Conservation (phyloP, 2,329 filamentous ascomycete species). For the Calonectria crousiana region DNA sequence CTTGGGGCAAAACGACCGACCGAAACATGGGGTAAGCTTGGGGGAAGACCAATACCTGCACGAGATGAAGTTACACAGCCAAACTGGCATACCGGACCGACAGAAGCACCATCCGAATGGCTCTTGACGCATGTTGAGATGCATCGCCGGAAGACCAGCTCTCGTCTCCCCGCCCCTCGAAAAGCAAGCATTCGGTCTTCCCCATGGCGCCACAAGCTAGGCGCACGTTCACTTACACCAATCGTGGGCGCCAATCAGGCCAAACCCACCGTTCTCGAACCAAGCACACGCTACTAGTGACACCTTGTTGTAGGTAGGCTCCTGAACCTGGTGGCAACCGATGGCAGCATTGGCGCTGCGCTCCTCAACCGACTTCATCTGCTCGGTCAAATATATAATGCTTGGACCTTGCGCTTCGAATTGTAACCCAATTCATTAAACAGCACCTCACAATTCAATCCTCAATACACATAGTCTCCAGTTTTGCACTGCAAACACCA, state of each 20-base stretch:
- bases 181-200: background rate
- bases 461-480: background rate
- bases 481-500: background rate
- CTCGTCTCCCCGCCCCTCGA: background rate
- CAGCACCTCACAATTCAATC: background rate
- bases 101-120: background rate
- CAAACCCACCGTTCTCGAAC: constrained; percentile 2
- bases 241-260: constrained; percentile 3
- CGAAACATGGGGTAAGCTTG: constrained; percentile 5
- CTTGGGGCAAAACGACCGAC: background rate
- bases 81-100: constrained; percentile 16
- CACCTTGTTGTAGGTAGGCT: background rate
- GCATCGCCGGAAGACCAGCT: background rate
- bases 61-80: background rate
- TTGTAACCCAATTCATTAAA: background rate
- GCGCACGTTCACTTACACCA: constrained; percentile 7
- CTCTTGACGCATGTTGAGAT: background rate
- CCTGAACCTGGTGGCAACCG: background rate
- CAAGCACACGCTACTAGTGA: constrained; percentile 11
- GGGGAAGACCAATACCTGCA: background rate
- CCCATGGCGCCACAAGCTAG: background rate
- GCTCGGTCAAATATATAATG: constrained; percentile 16
- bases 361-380: constrained; percentile 9
- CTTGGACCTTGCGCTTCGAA: background rate
- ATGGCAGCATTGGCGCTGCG: background rate